Evolutionary conservation across 495 filamentous ascomycete genomes (phyloP), one percentile per base, ranked within the genome.

Genomic region (Bombardia bombarda): DNA sequence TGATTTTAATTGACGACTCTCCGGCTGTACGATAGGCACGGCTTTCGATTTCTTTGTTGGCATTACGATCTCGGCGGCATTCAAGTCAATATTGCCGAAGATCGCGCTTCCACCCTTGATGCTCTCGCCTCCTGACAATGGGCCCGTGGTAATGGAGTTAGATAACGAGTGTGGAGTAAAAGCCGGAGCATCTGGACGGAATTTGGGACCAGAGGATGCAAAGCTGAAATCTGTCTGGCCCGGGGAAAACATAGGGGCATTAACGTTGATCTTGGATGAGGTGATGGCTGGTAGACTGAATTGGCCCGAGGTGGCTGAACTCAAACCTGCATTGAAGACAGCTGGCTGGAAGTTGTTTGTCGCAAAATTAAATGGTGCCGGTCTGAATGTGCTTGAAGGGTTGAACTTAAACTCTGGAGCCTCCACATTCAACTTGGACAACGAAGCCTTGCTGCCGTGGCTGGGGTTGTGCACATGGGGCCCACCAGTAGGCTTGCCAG

Each of bases 371-470:
- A 71, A 74, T 31, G 72, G 67, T n/a, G 70, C 68, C 2, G 86
- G 75, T 28, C 68, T 70, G 57, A 84, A 85, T 17, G 52, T 66
- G 40, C 62, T 79, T 14, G 63, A 67, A 4, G 86, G 86, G 44
- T 92, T 81, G 58, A 84, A 84, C 49, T 80, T 86, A 61, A 96
- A 96, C 52, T 90, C 87, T 38, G 84, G 83, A 0, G 92, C 90
- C 42, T 79, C 80, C 30, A 89, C 86, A 49, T 98, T 96, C 35
- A 95, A 68, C 44, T 79, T 86, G 0, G 87, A 89, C 16, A 77
- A 67, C 2, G 84, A 88, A 21, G 78, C 63, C 56, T 80, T 82
- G 43, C 80, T 78, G 28, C 63, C 69, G 55, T 84, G 83, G 47
- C 66, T 73, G 34, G 51, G 47, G 38, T 46, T 67, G 20, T 60